A percentile compares a stretch with the other conserved stretches of the same genome.
phyloP scores from a whole-genome alignment of 2,329 filamentous ascomycete species.

The Dactylellina haptotyla region DNA sequence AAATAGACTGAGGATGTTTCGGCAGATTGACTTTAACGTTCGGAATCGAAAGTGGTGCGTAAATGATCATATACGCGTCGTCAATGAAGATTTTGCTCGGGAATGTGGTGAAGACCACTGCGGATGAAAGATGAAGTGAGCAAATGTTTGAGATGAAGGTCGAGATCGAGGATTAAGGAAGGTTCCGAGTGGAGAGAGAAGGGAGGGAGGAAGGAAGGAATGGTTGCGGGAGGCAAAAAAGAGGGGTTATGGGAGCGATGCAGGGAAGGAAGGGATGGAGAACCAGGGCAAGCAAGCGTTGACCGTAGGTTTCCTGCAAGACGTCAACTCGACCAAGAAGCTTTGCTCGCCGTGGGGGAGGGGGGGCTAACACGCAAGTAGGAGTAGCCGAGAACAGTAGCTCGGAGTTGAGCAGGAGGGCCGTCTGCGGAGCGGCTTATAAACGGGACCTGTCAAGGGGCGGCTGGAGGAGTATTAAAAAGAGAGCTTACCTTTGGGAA shows the following conservation, averaged over 20 bases:
- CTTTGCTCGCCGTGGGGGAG: conserved; percentile 28
- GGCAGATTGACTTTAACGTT: conserved; percentile 40
- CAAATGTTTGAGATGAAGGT: conserved; percentile 24
- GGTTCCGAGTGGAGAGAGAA: conserved; percentile 9
- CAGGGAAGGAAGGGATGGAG: conserved; percentile 50
- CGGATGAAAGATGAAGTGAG: conserved; percentile 29
- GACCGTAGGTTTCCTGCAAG: conserved; percentile 39
- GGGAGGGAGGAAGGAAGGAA: too few relatives aligned
- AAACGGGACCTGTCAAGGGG: conserved; percentile 8
- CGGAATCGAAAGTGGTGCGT: conserved; percentile 51
- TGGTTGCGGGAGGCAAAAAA: conserved; percentile 39
- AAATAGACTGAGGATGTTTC: conserved; percentile 36
- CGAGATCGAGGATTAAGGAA: conserved; percentile 30
- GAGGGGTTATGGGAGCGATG: conserved; percentile 52
- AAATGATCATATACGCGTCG: conserved; percentile 55
- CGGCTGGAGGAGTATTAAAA: conserved; percentile 12
- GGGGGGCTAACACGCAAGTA: conserved; percentile 28
- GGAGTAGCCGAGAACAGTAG: conserved; percentile 45
- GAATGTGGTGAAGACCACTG: conserved; percentile 54
- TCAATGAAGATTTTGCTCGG: conserved; percentile 38
- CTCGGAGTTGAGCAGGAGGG: conserved; percentile 1
- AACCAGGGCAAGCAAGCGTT: conserved; percentile 32
- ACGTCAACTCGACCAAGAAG: conserved; percentile 43
- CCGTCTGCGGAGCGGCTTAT: conserved; percentile 21
- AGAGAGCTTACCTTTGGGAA: conserved; percentile 32